These are phyloP conservation scores for Sporothrix schenckii DNA, from an alignment of 2,329 filamentous ascomycete genomes.

Conservation along the genomic window DNA sequence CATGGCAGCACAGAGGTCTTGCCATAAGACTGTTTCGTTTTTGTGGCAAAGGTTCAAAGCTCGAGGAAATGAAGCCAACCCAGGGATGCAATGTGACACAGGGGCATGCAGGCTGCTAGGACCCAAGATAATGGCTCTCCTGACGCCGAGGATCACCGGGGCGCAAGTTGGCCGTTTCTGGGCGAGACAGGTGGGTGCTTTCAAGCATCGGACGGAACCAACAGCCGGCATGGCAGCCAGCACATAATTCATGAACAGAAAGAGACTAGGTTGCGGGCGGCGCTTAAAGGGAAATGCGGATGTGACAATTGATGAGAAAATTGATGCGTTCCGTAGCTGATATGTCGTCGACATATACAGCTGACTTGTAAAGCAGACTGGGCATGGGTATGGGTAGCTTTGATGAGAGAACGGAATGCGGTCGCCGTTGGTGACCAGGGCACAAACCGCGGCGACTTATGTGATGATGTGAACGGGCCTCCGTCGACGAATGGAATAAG, in stretches of 20 bases:
- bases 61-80: not conserved
- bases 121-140: slow-evolving; percentile 4
- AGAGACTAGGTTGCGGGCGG: not conserved
- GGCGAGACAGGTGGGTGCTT: not conserved
- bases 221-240: not conserved
- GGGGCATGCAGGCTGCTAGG: not conserved
- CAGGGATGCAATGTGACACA: not conserved
- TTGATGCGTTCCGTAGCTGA: no score
- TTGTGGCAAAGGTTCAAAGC: not conserved
- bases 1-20: slow-evolving; percentile 13
- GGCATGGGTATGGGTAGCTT: not conserved
- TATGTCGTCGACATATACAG: not conserved
- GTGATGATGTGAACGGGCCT: not conserved
- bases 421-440: not conserved
- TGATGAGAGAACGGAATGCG: not conserved
- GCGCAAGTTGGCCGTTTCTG: not conserved
- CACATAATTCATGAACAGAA: not conserved
- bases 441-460: not conserved
- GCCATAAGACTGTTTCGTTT: not conserved
- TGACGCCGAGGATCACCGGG: not conserved
- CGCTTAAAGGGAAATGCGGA: slow-evolving; percentile 7
- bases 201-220: not conserved
- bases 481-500: not conserved
- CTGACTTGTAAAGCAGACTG: not conserved
- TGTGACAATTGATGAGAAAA: not conserved